Percentiles rank a stretch among this genome's conserved stretches.
phyloP scores from a whole-genome alignment of 768 basidiomycete species.

The Lactifluus hygrophoroides region DNA sequence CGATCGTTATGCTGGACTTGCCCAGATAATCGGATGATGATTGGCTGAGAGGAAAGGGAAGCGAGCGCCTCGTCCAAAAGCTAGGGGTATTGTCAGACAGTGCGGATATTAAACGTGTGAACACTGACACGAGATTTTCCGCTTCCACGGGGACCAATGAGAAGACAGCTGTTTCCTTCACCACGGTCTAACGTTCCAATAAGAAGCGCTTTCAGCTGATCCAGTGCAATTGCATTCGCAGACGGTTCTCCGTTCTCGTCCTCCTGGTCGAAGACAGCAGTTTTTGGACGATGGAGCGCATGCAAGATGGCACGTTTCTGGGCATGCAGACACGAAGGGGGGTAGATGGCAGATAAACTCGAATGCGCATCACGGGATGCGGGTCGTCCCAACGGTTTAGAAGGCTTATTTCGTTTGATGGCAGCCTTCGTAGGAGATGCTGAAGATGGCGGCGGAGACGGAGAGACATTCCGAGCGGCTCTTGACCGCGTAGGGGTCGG shows the following conservation, averaged over 20 bases:
- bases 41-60: slow-evolving; percentile 41
- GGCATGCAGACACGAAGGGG: slow-evolving; percentile 38
- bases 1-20: slow-evolving; percentile 80
- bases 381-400: not conserved
- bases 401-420: not conserved
- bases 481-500: slow-evolving; percentile 11
- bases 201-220: slow-evolving; percentile 57
- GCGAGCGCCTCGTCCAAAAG: slow-evolving; percentile 51
- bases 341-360: slow-evolving; percentile 34
- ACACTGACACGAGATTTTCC: slow-evolving; percentile 68
- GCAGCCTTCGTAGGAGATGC: not conserved
- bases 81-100: slow-evolving; percentile 30
- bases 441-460: not conserved
- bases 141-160: slow-evolving; percentile 77
- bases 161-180: slow-evolving; percentile 89
- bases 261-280: slow-evolving; percentile 21
- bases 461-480: not conserved
- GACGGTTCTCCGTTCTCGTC: slow-evolving; percentile 30
- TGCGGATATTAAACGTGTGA: not conserved
- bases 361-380: not conserved
- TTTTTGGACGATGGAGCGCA: slow-evolving; percentile 31
- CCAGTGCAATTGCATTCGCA: slow-evolving; percentile 44
- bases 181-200: slow-evolving; percentile 66
- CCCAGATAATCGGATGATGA: slow-evolving; percentile 78
- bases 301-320: slow-evolving; percentile 53